Evolutionary conservation across 2,329 filamentous ascomycete species (phyloP), one percentile per base, ranked within the genome.

Genomic region (Didymella arachidicola): DNA sequence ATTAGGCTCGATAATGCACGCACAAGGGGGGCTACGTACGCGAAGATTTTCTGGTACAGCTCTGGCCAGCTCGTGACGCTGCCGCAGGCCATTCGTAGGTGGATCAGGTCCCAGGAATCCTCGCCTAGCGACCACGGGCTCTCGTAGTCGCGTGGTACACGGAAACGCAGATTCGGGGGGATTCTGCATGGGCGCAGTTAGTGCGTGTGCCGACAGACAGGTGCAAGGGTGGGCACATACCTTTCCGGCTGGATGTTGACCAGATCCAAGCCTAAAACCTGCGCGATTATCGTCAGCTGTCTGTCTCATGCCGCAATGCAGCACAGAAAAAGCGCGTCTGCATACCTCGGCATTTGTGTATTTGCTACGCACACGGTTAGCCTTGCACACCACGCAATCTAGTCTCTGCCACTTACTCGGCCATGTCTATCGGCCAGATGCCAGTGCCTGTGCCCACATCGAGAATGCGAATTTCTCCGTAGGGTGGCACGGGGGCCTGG

Each of bases 371-470:
- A 62, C 60, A 48, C 51, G 48, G 67, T 77, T 75, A 77, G 74
- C 72, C 50, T 59, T 38, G 60, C 41, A 53, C 7, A 32, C 47
- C 39, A 59, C 52, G 51, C 39, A 60, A 43, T 47, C n/a, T 25
- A 11, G 19, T 10, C 8, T 25, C 18, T 41, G 63, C 60, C 65
- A 63, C 86, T 79, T 81, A 92, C 85, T 90, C 88, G 62, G 90
- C 90, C 79, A 97, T 89, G 66, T 94, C 90, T 68, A 96, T 91
- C 39, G 90, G 87, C 94, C 94, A 98, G 61, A 96, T 94, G 38
- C 92, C 93, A 1, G 92, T 96, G 19, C 93, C 94, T 63, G 90
- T 93, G 41, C 93, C 94, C 53, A 97, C 71, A 67, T 87, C 86
- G 54, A 88, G 79, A 61, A 88, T 83, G 60, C 84, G 81, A 57